phyloP scores from a whole-genome alignment of 352 stramenopile genomes.

The Phytopythium kandeliae region DNA sequence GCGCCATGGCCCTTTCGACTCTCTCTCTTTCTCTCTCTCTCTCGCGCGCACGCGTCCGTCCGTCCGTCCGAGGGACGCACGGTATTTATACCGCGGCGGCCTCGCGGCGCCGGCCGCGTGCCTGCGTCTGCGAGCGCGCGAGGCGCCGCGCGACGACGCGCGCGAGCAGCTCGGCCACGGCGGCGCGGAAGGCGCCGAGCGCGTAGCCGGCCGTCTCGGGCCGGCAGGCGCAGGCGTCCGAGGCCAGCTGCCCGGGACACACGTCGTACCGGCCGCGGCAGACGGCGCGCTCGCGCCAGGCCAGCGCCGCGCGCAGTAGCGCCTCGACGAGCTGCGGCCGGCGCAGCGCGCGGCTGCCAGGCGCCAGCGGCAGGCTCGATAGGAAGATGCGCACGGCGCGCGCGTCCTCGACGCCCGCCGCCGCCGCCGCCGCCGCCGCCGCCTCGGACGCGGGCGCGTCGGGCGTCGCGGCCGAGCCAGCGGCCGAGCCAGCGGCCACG shows the following conservation, averaged over 20 bases:
- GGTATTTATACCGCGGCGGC: slow-evolving; percentile 28
- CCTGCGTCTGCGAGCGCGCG: slow-evolving; percentile 17
- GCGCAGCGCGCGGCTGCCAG: slow-evolving; percentile 13
- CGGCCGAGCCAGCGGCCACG: slow-evolving; percentile 11
- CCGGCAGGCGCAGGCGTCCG: slow-evolving; percentile 34
- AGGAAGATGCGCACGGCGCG: slow-evolving; percentile 53
- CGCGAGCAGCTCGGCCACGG: slow-evolving; percentile 37
- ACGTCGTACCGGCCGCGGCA: slow-evolving; percentile 49
- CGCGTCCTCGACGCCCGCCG: slow-evolving; percentile 33
- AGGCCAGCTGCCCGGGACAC: slow-evolving; percentile 42
- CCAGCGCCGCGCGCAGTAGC: slow-evolving; percentile 36
- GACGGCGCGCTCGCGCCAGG: slow-evolving; percentile 39
- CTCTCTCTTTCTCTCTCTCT: background rate
- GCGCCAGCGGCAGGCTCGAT: slow-evolving; percentile 40
- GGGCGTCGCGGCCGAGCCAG: background rate
- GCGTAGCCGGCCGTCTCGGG: slow-evolving; percentile 20
- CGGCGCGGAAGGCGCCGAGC: slow-evolving; percentile 36
- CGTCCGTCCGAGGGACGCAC: slow-evolving; percentile 7
- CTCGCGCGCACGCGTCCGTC: background rate
- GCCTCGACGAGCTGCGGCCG: slow-evolving; percentile 51
- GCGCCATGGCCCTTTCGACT: slow-evolving; percentile 11
- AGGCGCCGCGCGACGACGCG: slow-evolving; percentile 25
- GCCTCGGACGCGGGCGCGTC: background rate
- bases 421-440: background rate
- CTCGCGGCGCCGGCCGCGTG: too few relatives aligned